Evolutionary conservation across 768 basidiomycete genomes (phyloP).

Genomic region (Udeniomyces megalosporus): DNA sequence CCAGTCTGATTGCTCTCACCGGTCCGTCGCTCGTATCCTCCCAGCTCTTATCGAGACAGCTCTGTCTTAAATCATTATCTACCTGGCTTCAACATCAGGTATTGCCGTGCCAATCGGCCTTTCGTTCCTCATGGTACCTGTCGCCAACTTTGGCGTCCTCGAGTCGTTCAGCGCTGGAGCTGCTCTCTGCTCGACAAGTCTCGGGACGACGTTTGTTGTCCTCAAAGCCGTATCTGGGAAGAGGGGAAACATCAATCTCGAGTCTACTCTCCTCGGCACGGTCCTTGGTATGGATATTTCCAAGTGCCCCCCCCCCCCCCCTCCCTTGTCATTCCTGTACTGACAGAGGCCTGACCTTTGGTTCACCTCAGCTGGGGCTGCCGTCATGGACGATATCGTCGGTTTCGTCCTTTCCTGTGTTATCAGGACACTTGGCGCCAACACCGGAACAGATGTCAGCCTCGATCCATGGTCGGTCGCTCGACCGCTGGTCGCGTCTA

Average conservation of each 20-base stretch:
- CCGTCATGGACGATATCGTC: slow-evolving; percentile 9
- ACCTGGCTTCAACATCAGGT: no score
- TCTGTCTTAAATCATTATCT: slow-evolving; percentile 28
- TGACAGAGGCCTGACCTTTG: no score
- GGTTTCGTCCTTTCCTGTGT: slow-evolving; percentile 9
- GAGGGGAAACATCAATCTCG: slow-evolving; percentile 29
- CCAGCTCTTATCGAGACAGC: no score
- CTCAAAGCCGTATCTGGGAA: slow-evolving; percentile 26
- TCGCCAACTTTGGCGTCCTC: slow-evolving; percentile 16
- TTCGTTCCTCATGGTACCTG: not conserved
- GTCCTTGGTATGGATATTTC: slow-evolving; percentile 35
- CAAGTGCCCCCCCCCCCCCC: not conserved
- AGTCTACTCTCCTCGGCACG: slow-evolving; percentile 40
- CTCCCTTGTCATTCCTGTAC: not conserved
- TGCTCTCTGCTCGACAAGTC: slow-evolving; percentile 45
- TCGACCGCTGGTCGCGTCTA: slow-evolving; percentile 42
- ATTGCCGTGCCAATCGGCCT: no score
- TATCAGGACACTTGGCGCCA: not conserved
- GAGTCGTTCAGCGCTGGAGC: slow-evolving; percentile 49
- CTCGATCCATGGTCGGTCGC: slow-evolving; percentile 32
- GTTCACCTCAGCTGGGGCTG: slow-evolving; percentile 1
- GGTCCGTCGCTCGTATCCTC: slow-evolving; percentile 34
- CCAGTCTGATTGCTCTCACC: slow-evolving; percentile 37
- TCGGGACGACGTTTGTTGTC: slow-evolving; percentile 52
- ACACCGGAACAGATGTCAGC: not conserved